Conservation (phyloP, 2,329 filamentous ascomycete genomes). For the Emmonsiellopsis sp. region DNA sequence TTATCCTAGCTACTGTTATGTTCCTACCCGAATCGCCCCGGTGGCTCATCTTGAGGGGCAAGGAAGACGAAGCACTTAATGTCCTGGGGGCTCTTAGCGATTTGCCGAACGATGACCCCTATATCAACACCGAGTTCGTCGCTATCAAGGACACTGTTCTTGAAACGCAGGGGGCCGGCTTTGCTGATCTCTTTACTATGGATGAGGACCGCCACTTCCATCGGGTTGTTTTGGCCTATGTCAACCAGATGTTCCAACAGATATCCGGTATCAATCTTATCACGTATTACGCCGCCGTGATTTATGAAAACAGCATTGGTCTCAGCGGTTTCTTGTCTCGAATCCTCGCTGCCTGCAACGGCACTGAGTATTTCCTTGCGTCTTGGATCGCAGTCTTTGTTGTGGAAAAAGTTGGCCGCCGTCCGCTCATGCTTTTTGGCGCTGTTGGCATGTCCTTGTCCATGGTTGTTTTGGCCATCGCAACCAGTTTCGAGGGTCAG, state of each 20-base stretch:
- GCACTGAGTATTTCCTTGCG: slow-evolving; percentile 45
- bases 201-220: slow-evolving; percentile 47
- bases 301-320: slow-evolving; percentile 34
- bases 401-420: slow-evolving; percentile 44
- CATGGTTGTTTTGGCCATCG: slow-evolving; percentile 51
- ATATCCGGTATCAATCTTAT: slow-evolving; percentile 37
- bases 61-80: slow-evolving; percentile 41
- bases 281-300: slow-evolving; percentile 36
- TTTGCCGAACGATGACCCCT: slow-evolving; percentile 35
- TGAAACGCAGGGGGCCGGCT: slow-evolving; percentile 43
- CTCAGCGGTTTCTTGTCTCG: slow-evolving; percentile 33
- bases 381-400: slow-evolving; percentile 42
- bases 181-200: slow-evolving; percentile 51
- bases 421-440: slow-evolving; percentile 63
- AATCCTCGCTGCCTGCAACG: slow-evolving; percentile 45
- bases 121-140: slow-evolving; percentile 38
- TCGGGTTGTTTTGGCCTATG: slow-evolving; percentile 45
- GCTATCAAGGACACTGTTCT: slow-evolving; percentile 46
- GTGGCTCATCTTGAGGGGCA: slow-evolving; percentile 49
- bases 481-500: slow-evolving; percentile 27
- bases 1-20: slow-evolving; percentile 41
- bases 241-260: slow-evolving; percentile 49
- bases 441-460: slow-evolving; percentile 53
- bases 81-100: slow-evolving; percentile 40
- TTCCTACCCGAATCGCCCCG: slow-evolving; percentile 49